Percentiles rank a stretch among this genome's conserved stretches.
Conservation (phyloP, 192 early-diverging fungal genomes). For the Funneliformis mosseae region DNA sequence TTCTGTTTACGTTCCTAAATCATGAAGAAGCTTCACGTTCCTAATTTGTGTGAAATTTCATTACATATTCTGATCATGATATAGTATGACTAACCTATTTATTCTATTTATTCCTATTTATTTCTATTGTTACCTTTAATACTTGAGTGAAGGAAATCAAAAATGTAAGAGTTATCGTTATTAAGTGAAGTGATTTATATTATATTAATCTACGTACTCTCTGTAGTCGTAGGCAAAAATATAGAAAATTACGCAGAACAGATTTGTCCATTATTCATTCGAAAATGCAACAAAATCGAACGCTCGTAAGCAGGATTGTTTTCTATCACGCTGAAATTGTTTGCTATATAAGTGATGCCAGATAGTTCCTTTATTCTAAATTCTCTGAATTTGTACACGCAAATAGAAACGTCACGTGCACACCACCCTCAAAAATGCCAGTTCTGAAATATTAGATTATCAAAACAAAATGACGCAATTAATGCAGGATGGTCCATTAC, state of each 20-base stretch:
- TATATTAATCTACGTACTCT: constrained; percentile 29
- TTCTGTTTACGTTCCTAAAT: constrained; percentile 31
- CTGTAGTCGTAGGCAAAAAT: constrained; percentile 30
- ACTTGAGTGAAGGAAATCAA: constrained; percentile 29
- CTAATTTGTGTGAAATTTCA: constrained; percentile 30
- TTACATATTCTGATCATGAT: constrained; percentile 32
- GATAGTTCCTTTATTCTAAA: constrained; percentile 29
- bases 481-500: constrained; percentile 26
- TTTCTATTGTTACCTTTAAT: constrained; percentile 25
- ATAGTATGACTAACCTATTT: constrained; percentile 28
- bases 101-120: no score
- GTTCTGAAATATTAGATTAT: constrained; percentile 32
- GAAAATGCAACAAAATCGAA: constrained; percentile 31
- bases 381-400: constrained; percentile 27
- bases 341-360: constrained; percentile 29
- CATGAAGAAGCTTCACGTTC: constrained; percentile 33
- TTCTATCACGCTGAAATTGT: constrained; percentile 24
- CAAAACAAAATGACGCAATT: constrained; percentile 27
- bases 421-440: constrained; percentile 29
- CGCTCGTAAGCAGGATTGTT: constrained; percentile 27
- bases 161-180: constrained; percentile 27
- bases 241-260: constrained; percentile 32
- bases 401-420: neutral
- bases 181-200: constrained; percentile 32
- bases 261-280: constrained; percentile 29